Evolutionary conservation across 805 yeast species (phyloP).

Genomic region (Cephaloascus albidus): DNA sequence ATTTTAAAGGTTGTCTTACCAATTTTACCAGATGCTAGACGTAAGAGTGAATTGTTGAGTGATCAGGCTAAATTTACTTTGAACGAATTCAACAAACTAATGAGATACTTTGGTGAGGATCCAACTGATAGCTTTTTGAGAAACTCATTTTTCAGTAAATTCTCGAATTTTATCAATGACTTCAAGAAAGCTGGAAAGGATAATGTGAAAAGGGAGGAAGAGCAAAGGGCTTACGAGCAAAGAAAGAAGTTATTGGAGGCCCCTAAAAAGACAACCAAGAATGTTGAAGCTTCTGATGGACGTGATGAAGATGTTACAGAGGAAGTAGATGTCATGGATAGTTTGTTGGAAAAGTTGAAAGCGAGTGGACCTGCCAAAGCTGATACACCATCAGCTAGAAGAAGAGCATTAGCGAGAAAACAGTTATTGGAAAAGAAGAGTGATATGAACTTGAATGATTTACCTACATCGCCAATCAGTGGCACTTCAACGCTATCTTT

Average conservation of each 20-base stretch:
- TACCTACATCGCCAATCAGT: neutral
- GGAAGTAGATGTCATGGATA: slow-evolving; percentile 67
- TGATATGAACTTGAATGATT: neutral
- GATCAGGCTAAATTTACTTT: slow-evolving; percentile 43
- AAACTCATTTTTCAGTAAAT: slow-evolving; percentile 53
- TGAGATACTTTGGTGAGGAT: slow-evolving; percentile 70
- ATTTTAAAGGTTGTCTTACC: slow-evolving; percentile 46
- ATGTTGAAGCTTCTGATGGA: slow-evolving; percentile 10
- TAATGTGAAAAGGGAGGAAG: slow-evolving; percentile 60
- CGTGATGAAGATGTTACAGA: slow-evolving; percentile 24
- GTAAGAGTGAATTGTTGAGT: slow-evolving; percentile 38
- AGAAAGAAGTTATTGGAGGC: slow-evolving; percentile 56
- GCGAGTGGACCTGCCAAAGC: slow-evolving; percentile 76
- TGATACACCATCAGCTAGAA: slow-evolving; percentile 72
- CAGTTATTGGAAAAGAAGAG: slow-evolving; percentile 36
- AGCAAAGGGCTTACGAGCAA: slow-evolving; percentile 60
- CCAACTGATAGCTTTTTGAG: slow-evolving; percentile 43
- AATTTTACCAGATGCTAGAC: slow-evolving; percentile 43
- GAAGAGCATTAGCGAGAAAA: slow-evolving; percentile 68
- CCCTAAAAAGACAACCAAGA: slow-evolving; percentile 18
- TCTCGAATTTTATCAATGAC: slow-evolving; percentile 48
- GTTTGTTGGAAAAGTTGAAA: slow-evolving; percentile 74
- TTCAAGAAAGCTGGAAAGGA: slow-evolving; percentile 59
- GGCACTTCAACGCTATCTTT: neutral
- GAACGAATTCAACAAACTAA: slow-evolving; percentile 43